These are phyloP conservation scores for Suillus plorans DNA, from an alignment of 768 basidiomycete species.

Conservation along the genomic window DNA sequence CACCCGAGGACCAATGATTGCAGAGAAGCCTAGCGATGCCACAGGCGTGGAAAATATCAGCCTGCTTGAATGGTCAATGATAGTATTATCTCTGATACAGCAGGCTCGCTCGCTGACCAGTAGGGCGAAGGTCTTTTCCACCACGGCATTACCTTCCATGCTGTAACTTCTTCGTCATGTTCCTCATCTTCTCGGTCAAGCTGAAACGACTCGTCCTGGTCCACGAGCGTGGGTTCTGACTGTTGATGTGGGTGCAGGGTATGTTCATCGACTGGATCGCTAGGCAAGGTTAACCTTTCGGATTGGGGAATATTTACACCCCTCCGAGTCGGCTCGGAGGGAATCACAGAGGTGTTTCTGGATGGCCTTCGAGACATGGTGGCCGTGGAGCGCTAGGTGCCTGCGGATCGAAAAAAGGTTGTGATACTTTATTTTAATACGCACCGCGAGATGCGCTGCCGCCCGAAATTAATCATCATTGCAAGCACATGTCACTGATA, in stretches of 20 bases:
- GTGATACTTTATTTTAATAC: not conserved
- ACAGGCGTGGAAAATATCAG: slow-evolving; percentile 54
- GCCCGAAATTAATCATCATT: too few relatives aligned
- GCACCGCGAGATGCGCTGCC: not conserved
- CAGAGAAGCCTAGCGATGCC: slow-evolving; percentile 50
- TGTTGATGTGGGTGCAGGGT: slow-evolving; percentile 38
- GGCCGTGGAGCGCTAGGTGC: slow-evolving; percentile 9
- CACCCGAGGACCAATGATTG: slow-evolving; percentile 67
- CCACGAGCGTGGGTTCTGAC: slow-evolving; percentile 36
- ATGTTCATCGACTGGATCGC: slow-evolving; percentile 46
- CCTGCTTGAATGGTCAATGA: slow-evolving; percentile 40
- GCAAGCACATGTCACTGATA: too few relatives aligned
- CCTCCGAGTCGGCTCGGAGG: slow-evolving; percentile 10
- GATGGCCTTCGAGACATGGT: slow-evolving; percentile 19
- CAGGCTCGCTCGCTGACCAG: slow-evolving; percentile 49
- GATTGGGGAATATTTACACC: slow-evolving; percentile 22
- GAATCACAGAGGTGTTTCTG: slow-evolving; percentile 22
- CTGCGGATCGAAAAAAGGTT: not conserved
- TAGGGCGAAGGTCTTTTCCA: slow-evolving; percentile 72
- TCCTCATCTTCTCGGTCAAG: slow-evolving; percentile 25
- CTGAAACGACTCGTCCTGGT: slow-evolving; percentile 11
- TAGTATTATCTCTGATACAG: not conserved
- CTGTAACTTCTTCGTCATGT: slow-evolving; percentile 27
- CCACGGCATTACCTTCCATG: slow-evolving; percentile 53
- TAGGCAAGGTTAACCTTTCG: slow-evolving; percentile 42